These are phyloP conservation scores for Dalbergia cultrata DNA, from an alignment of 306 rosid genomes.

Conservation along the genomic window DNA sequence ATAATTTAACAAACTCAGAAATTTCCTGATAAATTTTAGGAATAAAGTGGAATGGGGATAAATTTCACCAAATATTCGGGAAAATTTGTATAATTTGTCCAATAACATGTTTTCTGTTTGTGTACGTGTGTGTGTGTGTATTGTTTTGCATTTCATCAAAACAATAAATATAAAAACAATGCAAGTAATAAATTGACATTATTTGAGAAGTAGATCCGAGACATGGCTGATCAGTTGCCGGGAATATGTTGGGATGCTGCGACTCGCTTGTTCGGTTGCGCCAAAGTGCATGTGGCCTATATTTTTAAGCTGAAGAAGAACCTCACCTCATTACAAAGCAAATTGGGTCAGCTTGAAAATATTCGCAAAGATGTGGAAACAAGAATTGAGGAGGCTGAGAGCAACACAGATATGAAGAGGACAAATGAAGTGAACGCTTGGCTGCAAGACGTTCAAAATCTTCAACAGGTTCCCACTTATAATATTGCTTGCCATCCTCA, in stretches of 20 bases:
- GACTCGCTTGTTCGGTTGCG: not conserved
- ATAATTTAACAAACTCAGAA: too few relatives aligned
- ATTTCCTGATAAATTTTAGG: too few relatives aligned
- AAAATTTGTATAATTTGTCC: too few relatives aligned
- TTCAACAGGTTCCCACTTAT: constrained; percentile 5
- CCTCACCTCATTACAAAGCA: not conserved
- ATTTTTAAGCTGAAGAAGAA: not conserved
- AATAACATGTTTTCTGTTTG: too few relatives aligned
- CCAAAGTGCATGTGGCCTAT: not conserved
- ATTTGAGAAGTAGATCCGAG: not conserved
- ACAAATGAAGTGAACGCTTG: not conserved
- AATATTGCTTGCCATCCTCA: not conserved
- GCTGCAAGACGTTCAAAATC: too few relatives aligned
- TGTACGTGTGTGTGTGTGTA: too few relatives aligned
- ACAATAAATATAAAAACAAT: too few relatives aligned
- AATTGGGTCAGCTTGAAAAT: not conserved
- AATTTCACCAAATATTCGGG: too few relatives aligned
- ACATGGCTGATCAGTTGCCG: constrained; percentile 28
- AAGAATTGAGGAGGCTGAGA: constrained; percentile 1
- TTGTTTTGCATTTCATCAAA: too few relatives aligned
- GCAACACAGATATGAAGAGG: not conserved
- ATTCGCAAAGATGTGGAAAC: not conserved
- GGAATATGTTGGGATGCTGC: not conserved
- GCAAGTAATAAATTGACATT: too few relatives aligned
- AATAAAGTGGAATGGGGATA: too few relatives aligned